Percentiles rank a stretch among this genome's conserved stretches.
Conservation (phyloP, 805 yeast genomes). For the Yamadazyma olivae region DNA sequence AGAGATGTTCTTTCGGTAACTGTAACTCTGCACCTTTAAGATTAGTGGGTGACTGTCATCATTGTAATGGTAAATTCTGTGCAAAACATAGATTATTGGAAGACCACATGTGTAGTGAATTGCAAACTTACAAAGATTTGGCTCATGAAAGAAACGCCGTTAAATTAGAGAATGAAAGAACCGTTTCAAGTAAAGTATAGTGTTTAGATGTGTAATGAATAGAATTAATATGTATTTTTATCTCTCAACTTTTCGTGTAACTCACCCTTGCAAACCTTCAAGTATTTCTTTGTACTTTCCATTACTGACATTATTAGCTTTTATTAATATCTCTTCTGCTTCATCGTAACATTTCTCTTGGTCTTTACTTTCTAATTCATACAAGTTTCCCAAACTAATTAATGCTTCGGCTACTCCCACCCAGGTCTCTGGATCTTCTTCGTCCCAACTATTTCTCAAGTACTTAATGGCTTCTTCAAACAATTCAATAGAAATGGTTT, state of each 20-base stretch:
- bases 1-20: slow-evolving; percentile 49
- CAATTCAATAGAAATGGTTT: slow-evolving; percentile 44
- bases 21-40: slow-evolving; percentile 66
- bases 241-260: no score
- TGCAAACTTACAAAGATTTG: slow-evolving; percentile 75
- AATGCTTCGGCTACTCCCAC: slow-evolving; percentile 83
- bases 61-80: slow-evolving; percentile 82
- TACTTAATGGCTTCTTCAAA: slow-evolving; percentile 55
- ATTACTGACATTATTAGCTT: slow-evolving; percentile 78
- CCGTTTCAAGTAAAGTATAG: slow-evolving; percentile 36
- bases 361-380: slow-evolving; percentile 59
- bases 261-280: slow-evolving; percentile 47
- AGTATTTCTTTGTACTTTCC: slow-evolving; percentile 68
- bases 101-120: slow-evolving; percentile 76
- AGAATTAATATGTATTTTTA: no score
- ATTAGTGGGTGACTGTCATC: slow-evolving; percentile 79
- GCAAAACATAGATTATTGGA: slow-evolving; percentile 84
- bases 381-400: slow-evolving; percentile 73
- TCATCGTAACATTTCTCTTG: slow-evolving; percentile 64
- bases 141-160: slow-evolving; percentile 83
- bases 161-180: slow-evolving; percentile 79
- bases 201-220: no score
- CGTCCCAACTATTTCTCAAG: slow-evolving; percentile 58
- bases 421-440: slow-evolving; percentile 77
- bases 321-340: slow-evolving; percentile 66